These are phyloP conservation scores for Acanthamoeba culbertsoni DNA, from an alignment of 208 protist species.

Conservation along the genomic window DNA sequence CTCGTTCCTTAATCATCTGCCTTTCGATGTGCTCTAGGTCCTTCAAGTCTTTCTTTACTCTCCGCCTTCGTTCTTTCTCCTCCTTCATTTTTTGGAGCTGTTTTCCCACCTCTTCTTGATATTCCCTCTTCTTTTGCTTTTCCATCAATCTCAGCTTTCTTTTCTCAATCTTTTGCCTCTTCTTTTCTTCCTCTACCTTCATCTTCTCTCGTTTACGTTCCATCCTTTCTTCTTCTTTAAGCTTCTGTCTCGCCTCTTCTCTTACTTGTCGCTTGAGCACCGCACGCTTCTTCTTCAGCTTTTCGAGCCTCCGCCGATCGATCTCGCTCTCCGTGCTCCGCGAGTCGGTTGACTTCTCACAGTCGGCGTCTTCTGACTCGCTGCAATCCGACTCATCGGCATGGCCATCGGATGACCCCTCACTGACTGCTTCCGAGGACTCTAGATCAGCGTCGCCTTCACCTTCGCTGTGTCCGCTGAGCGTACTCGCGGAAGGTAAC, in stretches of 20 bases:
- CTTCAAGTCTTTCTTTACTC: not conserved
- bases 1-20: not conserved
- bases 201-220: not conserved
- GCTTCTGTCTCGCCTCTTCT: not conserved
- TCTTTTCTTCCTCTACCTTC: slow-evolving; percentile 20
- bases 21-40: not conserved
- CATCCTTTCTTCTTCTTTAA: not conserved
- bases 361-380: too few relatives aligned
- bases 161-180: not conserved
- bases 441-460: too few relatives aligned
- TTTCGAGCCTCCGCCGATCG: not conserved
- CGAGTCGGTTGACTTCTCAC: too few relatives aligned
- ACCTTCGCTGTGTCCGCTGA: too few relatives aligned
- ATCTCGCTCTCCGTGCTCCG: too few relatives aligned
- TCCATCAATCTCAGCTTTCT: not conserved
- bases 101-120: not conserved
- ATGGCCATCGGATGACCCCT: too few relatives aligned
- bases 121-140: slow-evolving; percentile 20
- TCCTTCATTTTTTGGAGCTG: not conserved
- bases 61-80: not conserved
- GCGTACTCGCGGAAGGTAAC: not conserved
- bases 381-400: too few relatives aligned
- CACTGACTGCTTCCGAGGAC: too few relatives aligned
- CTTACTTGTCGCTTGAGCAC: not conserved
- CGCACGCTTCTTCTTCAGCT: not conserved